A percentile compares a stretch with the other conserved stretches of the same genome.
Conservation (phyloP, 2,329 filamentous ascomycete species). For the Xylaria sp. region DNA sequence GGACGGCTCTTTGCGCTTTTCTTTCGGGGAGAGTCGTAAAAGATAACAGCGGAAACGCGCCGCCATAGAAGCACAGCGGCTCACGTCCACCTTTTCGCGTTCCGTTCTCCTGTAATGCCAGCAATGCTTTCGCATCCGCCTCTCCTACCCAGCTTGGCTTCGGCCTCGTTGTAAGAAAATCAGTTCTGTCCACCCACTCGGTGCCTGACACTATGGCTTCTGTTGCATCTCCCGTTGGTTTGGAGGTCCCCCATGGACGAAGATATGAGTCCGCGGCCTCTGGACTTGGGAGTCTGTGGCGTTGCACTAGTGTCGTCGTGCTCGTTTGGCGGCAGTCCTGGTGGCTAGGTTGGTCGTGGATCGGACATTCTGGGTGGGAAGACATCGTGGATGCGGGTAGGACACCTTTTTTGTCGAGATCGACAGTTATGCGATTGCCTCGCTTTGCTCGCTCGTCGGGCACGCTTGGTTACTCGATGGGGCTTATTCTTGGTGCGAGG, state of each 20-base stretch:
- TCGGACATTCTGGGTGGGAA: slow-evolving; percentile 50
- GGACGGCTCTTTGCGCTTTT: slow-evolving; percentile 68
- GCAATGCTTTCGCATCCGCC: slow-evolving; percentile 49
- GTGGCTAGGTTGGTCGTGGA: slow-evolving; percentile 48
- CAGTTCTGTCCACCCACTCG: slow-evolving; percentile 36
- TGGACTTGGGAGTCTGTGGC: slow-evolving; percentile 44
- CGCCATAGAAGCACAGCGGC: slow-evolving; percentile 99
- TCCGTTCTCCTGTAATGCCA: slow-evolving; percentile 57
- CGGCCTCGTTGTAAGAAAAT: slow-evolving; percentile 39
- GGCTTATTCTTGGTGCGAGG: slow-evolving; percentile 99
- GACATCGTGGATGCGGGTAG: slow-evolving; percentile 62
- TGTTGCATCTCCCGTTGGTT: slow-evolving; percentile 41
- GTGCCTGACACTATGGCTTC: slow-evolving; percentile 26
- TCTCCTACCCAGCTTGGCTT: slow-evolving; percentile 50
- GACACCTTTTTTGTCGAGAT: slow-evolving; percentile 84
- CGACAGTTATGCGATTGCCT: slow-evolving; percentile 99
- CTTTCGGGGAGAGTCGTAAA: slow-evolving; percentile 52
- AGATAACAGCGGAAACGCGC: slow-evolving; percentile 88
- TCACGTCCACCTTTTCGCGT: slow-evolving; percentile 68
- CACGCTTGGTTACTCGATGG: slow-evolving; percentile 93
- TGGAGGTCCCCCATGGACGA: slow-evolving; percentile 73
- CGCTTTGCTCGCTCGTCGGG: slow-evolving; percentile 44
- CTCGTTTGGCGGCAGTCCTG: slow-evolving; percentile 37
- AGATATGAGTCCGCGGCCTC: slow-evolving; percentile 83
- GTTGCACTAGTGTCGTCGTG: slow-evolving; percentile 34